phyloP scores from a whole-genome alignment of 2,329 filamentous ascomycete genomes.

The Calonectria leucothoes region DNA sequence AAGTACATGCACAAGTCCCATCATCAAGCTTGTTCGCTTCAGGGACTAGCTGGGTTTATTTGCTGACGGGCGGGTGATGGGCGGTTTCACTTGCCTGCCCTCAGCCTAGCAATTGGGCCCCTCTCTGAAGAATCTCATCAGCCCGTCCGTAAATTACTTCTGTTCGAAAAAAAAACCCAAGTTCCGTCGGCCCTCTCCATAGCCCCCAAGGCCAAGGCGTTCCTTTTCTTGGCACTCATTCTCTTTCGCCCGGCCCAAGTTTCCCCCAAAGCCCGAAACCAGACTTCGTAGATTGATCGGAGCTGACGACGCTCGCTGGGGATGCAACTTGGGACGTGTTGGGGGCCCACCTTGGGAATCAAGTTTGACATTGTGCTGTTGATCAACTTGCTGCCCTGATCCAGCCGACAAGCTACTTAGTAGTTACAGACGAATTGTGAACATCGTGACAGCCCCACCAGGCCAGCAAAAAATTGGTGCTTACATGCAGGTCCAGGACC shows the following conservation, averaged over 20 bases:
- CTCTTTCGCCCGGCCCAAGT: not conserved
- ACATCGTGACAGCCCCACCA: not conserved
- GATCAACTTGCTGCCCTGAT: slow-evolving; percentile 21
- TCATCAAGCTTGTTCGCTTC: not conserved
- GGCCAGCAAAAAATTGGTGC: slow-evolving; percentile 11
- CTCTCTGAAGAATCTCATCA: not conserved
- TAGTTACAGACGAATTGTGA: not conserved
- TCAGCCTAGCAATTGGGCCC: not conserved
- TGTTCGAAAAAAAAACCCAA: not conserved
- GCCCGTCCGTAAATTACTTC: slow-evolving; percentile 3
- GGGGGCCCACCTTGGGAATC: slow-evolving; percentile 27
- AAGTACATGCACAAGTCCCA: not conserved
- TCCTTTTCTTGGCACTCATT: not conserved
- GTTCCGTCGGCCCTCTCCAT: not conserved
- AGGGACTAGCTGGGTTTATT: slow-evolving; percentile 15
- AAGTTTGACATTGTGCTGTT: slow-evolving; percentile 6
- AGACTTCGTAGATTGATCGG: slow-evolving; percentile 27
- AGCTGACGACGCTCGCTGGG: slow-evolving; percentile 40
- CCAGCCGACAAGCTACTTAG: not conserved
- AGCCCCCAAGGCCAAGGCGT: slow-evolving; percentile 4
- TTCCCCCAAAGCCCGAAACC: not conserved
- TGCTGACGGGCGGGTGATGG: slow-evolving; percentile 22
- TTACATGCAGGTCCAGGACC: slow-evolving; percentile 19
- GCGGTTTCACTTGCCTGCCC: slow-evolving; percentile 20
- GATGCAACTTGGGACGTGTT: slow-evolving; percentile 2